Evolutionary conservation across 495 filamentous ascomycete species (phyloP).

Genomic region (Hypoxylon fuscum): DNA sequence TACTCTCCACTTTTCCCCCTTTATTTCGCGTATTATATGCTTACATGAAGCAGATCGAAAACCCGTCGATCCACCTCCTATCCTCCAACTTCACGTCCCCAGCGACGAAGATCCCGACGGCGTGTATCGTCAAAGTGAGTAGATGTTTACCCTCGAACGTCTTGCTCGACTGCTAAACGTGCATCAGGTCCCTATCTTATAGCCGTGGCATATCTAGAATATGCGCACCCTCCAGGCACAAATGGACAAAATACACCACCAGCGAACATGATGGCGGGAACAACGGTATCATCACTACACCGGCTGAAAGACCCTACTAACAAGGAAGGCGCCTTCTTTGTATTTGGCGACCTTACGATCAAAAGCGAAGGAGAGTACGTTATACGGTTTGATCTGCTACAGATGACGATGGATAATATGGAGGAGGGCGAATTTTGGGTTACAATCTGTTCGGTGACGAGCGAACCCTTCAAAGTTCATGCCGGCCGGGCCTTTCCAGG

Average conservation of each 20-base stretch:
- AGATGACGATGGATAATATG: constrained; percentile 64
- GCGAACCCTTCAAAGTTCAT: constrained; percentile 78
- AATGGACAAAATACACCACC: constrained; percentile 65
- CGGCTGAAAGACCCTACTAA: constrained; percentile 92
- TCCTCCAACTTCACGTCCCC: constrained; percentile 82
- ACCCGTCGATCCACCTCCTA: constrained; percentile 93
- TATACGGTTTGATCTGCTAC: constrained; percentile 86
- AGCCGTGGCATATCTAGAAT: constrained; percentile 71
- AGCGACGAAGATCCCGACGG: constrained; percentile 76
- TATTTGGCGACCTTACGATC: constrained; percentile 94
- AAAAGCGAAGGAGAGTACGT: constrained; percentile 81
- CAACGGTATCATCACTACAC: constrained; percentile 90
- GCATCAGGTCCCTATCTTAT: constrained; percentile 83
- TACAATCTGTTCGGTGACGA: constrained; percentile 72
- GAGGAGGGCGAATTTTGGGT: constrained; percentile 59
- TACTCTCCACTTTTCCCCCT: constrained; percentile 9
- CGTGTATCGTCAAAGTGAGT: constrained; percentile 72
- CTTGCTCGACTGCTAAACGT: constrained; percentile 15
- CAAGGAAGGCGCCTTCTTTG: constrained; percentile 92
- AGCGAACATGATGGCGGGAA: constrained; percentile 68
- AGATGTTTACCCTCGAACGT: constrained; percentile 30
- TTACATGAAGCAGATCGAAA: constrained; percentile 74
- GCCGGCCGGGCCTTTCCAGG: constrained; percentile 84
- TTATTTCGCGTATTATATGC: constrained; percentile 1
- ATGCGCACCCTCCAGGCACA: constrained; percentile 56